A percentile compares a stretch with the other conserved stretches of the same genome.
Evolutionary conservation across 2,329 filamentous ascomycete species (phyloP).

Genomic region (Trichoderma aggressivum): DNA sequence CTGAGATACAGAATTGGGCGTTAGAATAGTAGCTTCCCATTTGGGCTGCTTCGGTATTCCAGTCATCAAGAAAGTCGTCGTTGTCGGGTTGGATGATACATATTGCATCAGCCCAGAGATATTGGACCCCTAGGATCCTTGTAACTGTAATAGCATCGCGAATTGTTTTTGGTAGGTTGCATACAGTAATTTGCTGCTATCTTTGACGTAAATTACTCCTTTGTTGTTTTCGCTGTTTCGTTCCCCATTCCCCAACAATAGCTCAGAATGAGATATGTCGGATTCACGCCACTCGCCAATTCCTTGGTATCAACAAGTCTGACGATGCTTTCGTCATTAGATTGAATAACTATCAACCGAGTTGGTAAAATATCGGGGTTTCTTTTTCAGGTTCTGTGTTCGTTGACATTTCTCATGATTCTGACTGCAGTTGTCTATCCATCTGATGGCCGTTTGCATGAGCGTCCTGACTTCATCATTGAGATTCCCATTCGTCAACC

Average conservation of each 20-base stretch:
- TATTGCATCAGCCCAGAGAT: background rate
- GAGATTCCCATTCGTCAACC: background rate
- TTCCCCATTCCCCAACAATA: background rate
- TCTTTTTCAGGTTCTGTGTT: background rate
- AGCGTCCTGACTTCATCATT: background rate
- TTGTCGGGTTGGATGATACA: background rate
- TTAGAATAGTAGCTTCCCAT: background rate
- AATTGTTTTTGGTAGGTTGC: background rate
- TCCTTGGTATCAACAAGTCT: background rate
- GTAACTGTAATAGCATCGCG: background rate
- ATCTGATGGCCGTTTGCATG: background rate
- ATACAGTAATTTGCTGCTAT: background rate
- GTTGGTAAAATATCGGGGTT: background rate
- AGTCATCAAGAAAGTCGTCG: background rate
- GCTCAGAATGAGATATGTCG: background rate
- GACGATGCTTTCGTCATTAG: background rate
- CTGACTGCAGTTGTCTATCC: background rate
- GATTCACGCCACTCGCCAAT: background rate
- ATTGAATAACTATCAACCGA: background rate
- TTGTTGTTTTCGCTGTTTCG: background rate
- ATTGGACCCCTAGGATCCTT: background rate
- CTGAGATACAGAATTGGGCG: background rate
- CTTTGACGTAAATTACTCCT: background rate
- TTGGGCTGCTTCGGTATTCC: background rate
- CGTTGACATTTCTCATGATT: background rate